Evolutionary conservation across 1,284 basidiomycete species (phyloP).

Genomic region (Apiotrichum sp.): DNA sequence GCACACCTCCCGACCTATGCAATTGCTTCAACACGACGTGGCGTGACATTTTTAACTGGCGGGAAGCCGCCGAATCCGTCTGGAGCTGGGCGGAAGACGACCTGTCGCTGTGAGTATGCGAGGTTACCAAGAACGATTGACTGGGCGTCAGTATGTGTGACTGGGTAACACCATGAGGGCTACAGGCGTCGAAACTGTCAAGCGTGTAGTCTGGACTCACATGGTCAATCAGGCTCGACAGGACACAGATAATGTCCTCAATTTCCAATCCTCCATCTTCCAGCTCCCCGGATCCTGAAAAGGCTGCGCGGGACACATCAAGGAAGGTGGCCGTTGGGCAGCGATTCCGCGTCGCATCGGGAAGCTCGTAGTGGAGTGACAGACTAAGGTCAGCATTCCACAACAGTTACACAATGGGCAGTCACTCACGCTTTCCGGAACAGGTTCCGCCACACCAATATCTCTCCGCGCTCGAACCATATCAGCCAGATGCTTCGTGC

Average conservation of each 20-base stretch:
- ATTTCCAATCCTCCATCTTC: slow-evolving; percentile 35
- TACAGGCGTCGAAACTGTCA: too few relatives aligned
- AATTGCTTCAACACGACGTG: slow-evolving; percentile 14
- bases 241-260: slow-evolving; percentile 41
- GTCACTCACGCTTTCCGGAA: slow-evolving; percentile 43
- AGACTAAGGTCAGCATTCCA: slow-evolving; percentile 21
- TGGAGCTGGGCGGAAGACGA: slow-evolving; percentile 32
- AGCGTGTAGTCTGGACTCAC: slow-evolving; percentile 20
- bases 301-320: slow-evolving; percentile 22
- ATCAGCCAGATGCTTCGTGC: slow-evolving; percentile 44
- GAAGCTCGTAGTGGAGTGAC: slow-evolving; percentile 24
- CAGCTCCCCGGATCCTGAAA: slow-evolving; percentile 34
- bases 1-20: background rate
- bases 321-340: slow-evolving; percentile 41
- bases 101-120: slow-evolving; percentile 34
- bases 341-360: slow-evolving; percentile 21
- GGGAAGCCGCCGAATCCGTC: slow-evolving; percentile 43
- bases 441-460: slow-evolving; percentile 48
- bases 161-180: too few relatives aligned
- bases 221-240: slow-evolving; percentile 45
- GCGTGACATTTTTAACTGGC: slow-evolving; percentile 22
- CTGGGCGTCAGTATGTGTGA: slow-evolving; percentile 13
- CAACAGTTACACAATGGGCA: background rate
- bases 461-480: slow-evolving; percentile 47
- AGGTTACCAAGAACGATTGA: slow-evolving; percentile 36